Evolutionary conservation across 2,329 filamentous ascomycete species (phyloP).

Genomic region (Cladosporium colombiae): DNA sequence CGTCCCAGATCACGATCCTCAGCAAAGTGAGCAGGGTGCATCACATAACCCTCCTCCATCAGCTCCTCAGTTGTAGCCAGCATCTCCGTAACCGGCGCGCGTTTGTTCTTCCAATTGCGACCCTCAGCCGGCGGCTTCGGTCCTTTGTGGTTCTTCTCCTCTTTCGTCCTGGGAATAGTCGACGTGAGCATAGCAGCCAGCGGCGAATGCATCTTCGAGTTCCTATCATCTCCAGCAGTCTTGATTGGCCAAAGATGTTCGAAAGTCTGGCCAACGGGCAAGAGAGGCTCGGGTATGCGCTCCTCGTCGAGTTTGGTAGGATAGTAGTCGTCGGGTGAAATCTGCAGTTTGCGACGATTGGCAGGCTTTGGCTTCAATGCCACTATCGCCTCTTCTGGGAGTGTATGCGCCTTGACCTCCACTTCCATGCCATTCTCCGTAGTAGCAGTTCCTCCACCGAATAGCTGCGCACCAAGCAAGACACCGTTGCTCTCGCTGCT

Average conservation of each 20-base stretch:
- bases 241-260: slow-evolving; percentile 85
- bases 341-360: slow-evolving; percentile 31
- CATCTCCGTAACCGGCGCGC: slow-evolving; percentile 80
- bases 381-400: neutral
- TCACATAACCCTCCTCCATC: slow-evolving; percentile 76
- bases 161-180: slow-evolving; percentile 66
- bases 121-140: slow-evolving; percentile 64
- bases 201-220: slow-evolving; percentile 81
- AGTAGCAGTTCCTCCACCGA: slow-evolving; percentile 6
- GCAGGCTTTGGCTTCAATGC: neutral
- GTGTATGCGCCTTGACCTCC: slow-evolving; percentile 10
- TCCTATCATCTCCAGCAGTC: slow-evolving; percentile 81
- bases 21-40: slow-evolving; percentile 75
- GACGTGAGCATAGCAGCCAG: slow-evolving; percentile 80
- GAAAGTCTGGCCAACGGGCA: slow-evolving; percentile 79
- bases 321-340: slow-evolving; percentile 53
- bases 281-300: slow-evolving; percentile 45
- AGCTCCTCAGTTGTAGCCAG: slow-evolving; percentile 73
- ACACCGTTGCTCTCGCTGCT: slow-evolving; percentile 17
- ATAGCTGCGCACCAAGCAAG: slow-evolving; percentile 9
- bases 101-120: slow-evolving; percentile 69
- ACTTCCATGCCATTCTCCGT: neutral
- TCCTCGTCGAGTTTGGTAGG: slow-evolving; percentile 45
- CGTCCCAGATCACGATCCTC: slow-evolving; percentile 57
- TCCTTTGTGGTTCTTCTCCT: slow-evolving; percentile 63